Evolutionary conservation across 2,329 filamentous ascomycete genomes (phyloP), one percentile per base, ranked within the genome.

Genomic region (Trichoderma pleuroti): DNA sequence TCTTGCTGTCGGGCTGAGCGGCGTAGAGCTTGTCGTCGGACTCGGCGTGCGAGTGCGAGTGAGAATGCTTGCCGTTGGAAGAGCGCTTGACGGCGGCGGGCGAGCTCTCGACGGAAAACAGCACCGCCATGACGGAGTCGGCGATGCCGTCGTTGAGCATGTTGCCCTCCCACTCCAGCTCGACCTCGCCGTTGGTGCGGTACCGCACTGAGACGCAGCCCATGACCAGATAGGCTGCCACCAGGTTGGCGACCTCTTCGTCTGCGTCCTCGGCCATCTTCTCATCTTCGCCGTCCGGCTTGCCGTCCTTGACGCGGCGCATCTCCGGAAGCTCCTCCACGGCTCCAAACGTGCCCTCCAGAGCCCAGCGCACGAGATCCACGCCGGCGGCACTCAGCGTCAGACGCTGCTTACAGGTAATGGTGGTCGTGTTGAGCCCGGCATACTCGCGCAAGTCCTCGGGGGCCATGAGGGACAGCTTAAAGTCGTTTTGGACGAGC

Each of bases 91-190:
- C 95, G 14, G 96, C 95, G 16, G 96, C 96, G 6, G 95, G 96
- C 68, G 93, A 97, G 80, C 92, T 97, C 82, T 99, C 96, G 26
- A 97, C 93, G 0, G 92, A 94, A 75, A 97, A 90, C 12, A 99
- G 86, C 3, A 98, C 93, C 1, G 94, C 94, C 86, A 98, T 93
- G 68, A 98, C 92, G 18, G 96, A 94, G 81, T 99, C 96, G n/a
- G 96, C 96, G 77, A 99, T 97, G 72, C 94, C 93, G 78, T 99
- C 96, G 80, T 98, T 99, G 77, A 98, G 91, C 84, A 97, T 92
- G 79, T 98, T 99, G 71, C 94, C 96, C 80, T 98, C 95, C 96
- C 96, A 99, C 81, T 97, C 94, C 3, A 98, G 85, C 79, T 97
- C 94, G 7, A 98, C 88, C 77, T 96, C 91, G 70, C 94, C 92